Evolutionary conservation across 129 eudicot genomes (phyloP), one percentile per base, ranked within the genome.

Genomic region (Mikania micrantha): DNA sequence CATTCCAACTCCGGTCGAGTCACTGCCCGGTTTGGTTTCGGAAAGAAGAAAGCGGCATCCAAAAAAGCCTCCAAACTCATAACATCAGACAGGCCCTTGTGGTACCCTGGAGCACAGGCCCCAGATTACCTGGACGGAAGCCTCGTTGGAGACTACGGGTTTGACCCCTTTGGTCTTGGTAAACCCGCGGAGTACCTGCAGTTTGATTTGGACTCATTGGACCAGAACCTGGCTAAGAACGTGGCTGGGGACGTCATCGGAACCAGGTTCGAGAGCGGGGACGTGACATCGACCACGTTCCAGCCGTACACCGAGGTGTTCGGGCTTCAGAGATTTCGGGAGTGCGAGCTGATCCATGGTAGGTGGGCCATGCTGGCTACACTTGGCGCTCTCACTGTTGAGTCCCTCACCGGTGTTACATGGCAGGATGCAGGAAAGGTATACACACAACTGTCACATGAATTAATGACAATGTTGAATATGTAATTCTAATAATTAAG

Each of bases 391-490:
- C 74, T 88, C 36, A 85, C 86, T 36, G 98, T 93, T 28, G 98
- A 93, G 76, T 86, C 95, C 41, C 89, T 92, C 77, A 92, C 98
- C 38, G 98, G 98, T 53, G 80, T 93, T 65, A 93, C 98, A 28
- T 93, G 98, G 98, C 98, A 93, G 75, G 96, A 93, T 34, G 98
- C 95, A 7, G 98, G 95, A 70, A 88, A 93, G 95, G 96, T 93
- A 76, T 54, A 2, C n/a, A n/a, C n/a, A n/a, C n/a, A n/a, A n/a
- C n/a, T n/a, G n/a, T n/a, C 22, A 40, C 11, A 40, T 40, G 12
- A 40, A 10, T 40, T 40, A 10, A 10, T 13, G 11, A 40, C 3
- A 3, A 3, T 10, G n/a, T 9, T 39, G 13, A 4, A 40, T 40
- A 2, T 40, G 12, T 40, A 15, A 12, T 39, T 39, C 12, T 74